Conservation (phyloP, 2,329 filamentous ascomycete species). For the Ophiostoma montium region DNA sequence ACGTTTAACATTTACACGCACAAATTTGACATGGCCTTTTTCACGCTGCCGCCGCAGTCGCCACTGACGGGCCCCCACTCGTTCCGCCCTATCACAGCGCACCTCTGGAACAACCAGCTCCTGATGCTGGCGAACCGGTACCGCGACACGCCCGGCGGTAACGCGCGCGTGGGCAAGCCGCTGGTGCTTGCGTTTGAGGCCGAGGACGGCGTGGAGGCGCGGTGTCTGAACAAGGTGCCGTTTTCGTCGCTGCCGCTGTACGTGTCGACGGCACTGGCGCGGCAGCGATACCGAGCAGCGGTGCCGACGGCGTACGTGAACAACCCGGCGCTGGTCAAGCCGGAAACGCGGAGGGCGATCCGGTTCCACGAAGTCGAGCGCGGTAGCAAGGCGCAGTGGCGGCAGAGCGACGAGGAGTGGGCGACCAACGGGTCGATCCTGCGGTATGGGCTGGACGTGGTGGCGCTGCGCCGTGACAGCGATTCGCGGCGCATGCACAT, state of each 20-base stretch:
- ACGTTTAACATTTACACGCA: conserved; percentile 11
- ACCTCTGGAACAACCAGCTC: conserved; percentile 14
- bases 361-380: conserved; percentile 6
- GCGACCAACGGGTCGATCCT: conserved; percentile 5
- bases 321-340: neutral
- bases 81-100: conserved; percentile 2
- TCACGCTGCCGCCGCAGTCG: conserved; percentile 6
- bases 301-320: neutral
- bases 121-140: conserved; percentile 10
- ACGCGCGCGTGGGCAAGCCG: conserved; percentile 8
- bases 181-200: conserved; percentile 12
- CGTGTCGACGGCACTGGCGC: neutral
- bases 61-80: neutral
- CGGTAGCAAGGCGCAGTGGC: conserved; percentile 4
- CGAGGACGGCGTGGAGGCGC: conserved; percentile 3
- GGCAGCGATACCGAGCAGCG: neutral
- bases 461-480: neutral
- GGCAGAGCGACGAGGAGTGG: conserved; percentile 11
- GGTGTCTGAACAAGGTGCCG: neutral
- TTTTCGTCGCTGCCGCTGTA: conserved; percentile 11
- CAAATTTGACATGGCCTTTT: conserved; percentile 7
- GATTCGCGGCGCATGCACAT: conserved; percentile 4
- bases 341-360: neutral
- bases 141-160: conserved; percentile 3
- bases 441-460: conserved; percentile 13